Evolutionary conservation across 2,329 filamentous ascomycete species (phyloP), one percentile per base, ranked within the genome.

Genomic region (Neonectria hederae): DNA sequence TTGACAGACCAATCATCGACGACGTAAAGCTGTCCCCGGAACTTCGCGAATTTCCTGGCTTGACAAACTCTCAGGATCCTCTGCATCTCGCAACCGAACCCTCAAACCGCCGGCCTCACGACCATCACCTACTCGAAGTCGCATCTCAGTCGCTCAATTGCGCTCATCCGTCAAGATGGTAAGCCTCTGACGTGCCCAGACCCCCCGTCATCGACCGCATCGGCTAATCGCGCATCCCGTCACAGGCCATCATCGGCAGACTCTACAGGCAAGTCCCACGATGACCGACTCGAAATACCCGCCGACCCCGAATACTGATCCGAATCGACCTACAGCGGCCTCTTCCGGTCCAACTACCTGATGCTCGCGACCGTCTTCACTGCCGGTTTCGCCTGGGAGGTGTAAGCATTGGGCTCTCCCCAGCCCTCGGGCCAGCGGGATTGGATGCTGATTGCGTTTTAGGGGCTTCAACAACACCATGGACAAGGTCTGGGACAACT

Each of bases 291-390:
- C 65, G 54, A 63, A 54, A 62, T 58, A 59, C 53, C 54, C 30
- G 21, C 61, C n/a, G 51, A 58, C 68, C 32, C 38, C 61, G 65
- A 65, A 66, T 66, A 65, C 74, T 78, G 68, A 78, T 65, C 46
- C 63, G 51, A 62, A 54, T 28, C 43, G 28, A 24, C 35, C 22
- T 67, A 71, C 82, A 98, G 96, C 85, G 82, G 89, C 77, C 76
- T 98, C 73, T 90, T 98, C 86, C 90, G 91, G 81, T 90, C 87
- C 79, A 99, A 99, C 86, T 91, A 87, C 75, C 86, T 91, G 79
- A 97, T 97, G 89, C 86, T 99, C 76, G 90, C 89, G 72, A 87
- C 89, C 70, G 92, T 99, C 78, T 99, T 99, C 80, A 87, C 84
- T 73, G 87, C 89, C 72, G 95, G 94, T 72, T 99, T 99, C 78